A percentile compares a stretch with the other conserved stretches of the same genome.
phyloP scores from a whole-genome alignment of 495 filamentous ascomycete species.

The Peziza echinospora region DNA sequence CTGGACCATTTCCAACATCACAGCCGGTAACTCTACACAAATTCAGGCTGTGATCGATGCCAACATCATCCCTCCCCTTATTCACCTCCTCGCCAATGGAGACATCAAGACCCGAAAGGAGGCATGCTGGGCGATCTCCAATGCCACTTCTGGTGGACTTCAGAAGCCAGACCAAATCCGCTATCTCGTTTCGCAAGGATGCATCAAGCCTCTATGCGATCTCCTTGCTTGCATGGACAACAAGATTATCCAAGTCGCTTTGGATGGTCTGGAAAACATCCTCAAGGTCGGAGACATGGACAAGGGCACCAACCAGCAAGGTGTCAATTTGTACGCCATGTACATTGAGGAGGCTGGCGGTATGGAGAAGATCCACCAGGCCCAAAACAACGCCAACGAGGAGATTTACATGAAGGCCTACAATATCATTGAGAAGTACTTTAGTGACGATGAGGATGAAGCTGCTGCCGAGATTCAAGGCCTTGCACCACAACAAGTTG shows the following conservation, averaged over 20 bases:
- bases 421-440: slow-evolving; percentile 99
- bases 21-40: slow-evolving; percentile 90
- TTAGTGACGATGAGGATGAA: slow-evolving; percentile 90
- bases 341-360: slow-evolving; percentile 98
- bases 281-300: slow-evolving; percentile 98
- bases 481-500: slow-evolving; percentile 37
- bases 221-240: slow-evolving; percentile 94
- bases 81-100: slow-evolving; percentile 84
- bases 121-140: slow-evolving; percentile 99
- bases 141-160: slow-evolving; percentile 90
- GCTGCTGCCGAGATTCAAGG: slow-evolving; percentile 31
- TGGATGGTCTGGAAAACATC: slow-evolving; percentile 97
- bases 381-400: slow-evolving; percentile 99
- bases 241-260: slow-evolving; percentile 98
- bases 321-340: slow-evolving; percentile 87
- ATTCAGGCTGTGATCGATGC: slow-evolving; percentile 95
- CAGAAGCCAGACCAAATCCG: slow-evolving; percentile 98
- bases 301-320: slow-evolving; percentile 64
- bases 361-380: slow-evolving; percentile 99
- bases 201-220: slow-evolving; percentile 95
- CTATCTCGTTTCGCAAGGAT: slow-evolving; percentile 77
- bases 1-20: slow-evolving; percentile 99
- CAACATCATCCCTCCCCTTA: slow-evolving; percentile 85
- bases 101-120: slow-evolving; percentile 99
- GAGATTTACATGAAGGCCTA: slow-evolving; percentile 99